phyloP scores from a whole-genome alignment of 176 grass and related monocot species.

The Thalia dealbata region DNA sequence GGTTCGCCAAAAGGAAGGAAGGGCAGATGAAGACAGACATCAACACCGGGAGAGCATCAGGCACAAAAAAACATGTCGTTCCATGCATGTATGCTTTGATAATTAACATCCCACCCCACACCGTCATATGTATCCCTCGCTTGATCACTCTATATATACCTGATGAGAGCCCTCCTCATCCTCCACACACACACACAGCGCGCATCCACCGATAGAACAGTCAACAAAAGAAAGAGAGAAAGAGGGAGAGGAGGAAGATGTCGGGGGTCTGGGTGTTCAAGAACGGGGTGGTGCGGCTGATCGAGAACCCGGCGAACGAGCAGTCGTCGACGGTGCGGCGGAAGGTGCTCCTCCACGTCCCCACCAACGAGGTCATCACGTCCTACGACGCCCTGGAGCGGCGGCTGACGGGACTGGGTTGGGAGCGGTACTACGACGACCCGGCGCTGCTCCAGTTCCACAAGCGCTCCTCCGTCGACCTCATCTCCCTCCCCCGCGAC shows the following conservation, averaged over 20 bases:
- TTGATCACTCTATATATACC: neutral
- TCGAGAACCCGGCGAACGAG: slow-evolving; percentile 45
- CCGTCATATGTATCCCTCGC: neutral
- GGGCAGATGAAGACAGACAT: too few relatives aligned
- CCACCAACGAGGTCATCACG: slow-evolving; percentile 48
- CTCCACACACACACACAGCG: too few relatives aligned
- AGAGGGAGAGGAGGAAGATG: too few relatives aligned
- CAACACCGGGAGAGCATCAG: too few relatives aligned
- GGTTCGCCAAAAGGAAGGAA: too few relatives aligned
- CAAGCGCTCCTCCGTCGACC: slow-evolving; percentile 68
- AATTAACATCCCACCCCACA: too few relatives aligned
- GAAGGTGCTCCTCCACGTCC: slow-evolving; percentile 61
- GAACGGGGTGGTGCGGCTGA: slow-evolving; percentile 68
- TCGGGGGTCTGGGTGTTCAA: slow-evolving; percentile 95
- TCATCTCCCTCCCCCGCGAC: slow-evolving; percentile 88
- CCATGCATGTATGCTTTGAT: too few relatives aligned
- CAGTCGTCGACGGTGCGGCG: slow-evolving; percentile 23
- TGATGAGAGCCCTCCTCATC: neutral
- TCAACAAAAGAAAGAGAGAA: too few relatives aligned
- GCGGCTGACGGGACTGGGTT: slow-evolving; percentile 54
- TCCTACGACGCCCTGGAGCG: slow-evolving; percentile 67
- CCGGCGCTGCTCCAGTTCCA: slow-evolving; percentile 52
- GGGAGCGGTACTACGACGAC: slow-evolving; percentile 66
- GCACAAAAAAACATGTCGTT: too few relatives aligned
- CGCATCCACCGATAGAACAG: neutral